phyloP scores from a whole-genome alignment of 2,329 filamentous ascomycete genomes.

The Aspergillus amoenus region DNA sequence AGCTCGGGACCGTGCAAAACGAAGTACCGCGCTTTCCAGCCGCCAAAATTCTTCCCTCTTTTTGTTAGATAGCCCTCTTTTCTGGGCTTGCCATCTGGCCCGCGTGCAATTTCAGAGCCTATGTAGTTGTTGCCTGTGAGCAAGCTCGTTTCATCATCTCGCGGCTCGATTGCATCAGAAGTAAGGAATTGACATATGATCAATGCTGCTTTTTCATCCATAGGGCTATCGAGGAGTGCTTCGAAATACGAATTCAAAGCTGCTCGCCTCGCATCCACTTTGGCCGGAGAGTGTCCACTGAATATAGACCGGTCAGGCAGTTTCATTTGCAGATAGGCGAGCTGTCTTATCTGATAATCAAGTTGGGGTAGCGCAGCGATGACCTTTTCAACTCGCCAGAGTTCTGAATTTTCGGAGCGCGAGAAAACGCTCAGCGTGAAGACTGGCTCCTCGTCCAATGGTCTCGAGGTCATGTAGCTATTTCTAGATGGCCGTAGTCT shows the following conservation, averaged over 20 bases:
- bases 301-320: slow-evolving; percentile 86
- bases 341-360: slow-evolving; percentile 76
- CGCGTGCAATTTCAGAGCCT: slow-evolving; percentile 40
- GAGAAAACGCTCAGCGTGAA: slow-evolving; percentile 87
- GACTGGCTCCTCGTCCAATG: slow-evolving; percentile 86
- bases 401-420: slow-evolving; percentile 62
- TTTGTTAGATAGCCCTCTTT: slow-evolving; percentile 94
- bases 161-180: slow-evolving; percentile 58
- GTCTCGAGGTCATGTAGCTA: slow-evolving; percentile 76
- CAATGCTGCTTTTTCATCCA: slow-evolving; percentile 73
- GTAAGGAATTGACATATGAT: slow-evolving; percentile 87
- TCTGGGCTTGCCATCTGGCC: slow-evolving; percentile 65
- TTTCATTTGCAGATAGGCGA: slow-evolving; percentile 68
- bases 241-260: slow-evolving; percentile 86
- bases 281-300: slow-evolving; percentile 87
- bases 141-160: slow-evolving; percentile 54
- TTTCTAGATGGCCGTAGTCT: slow-evolving; percentile 89
- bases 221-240: slow-evolving; percentile 75
- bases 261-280: slow-evolving; percentile 79
- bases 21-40: slow-evolving; percentile 87
- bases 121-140: slow-evolving; percentile 38
- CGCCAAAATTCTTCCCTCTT: slow-evolving; percentile 96
- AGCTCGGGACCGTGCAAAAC: slow-evolving; percentile 69
- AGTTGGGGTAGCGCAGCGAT: slow-evolving; percentile 76
- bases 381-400: slow-evolving; percentile 96